Base-by-base conservation (phyloP, 1,139 yeast genomes). In the Saccharomyces hybrid region DNA sequence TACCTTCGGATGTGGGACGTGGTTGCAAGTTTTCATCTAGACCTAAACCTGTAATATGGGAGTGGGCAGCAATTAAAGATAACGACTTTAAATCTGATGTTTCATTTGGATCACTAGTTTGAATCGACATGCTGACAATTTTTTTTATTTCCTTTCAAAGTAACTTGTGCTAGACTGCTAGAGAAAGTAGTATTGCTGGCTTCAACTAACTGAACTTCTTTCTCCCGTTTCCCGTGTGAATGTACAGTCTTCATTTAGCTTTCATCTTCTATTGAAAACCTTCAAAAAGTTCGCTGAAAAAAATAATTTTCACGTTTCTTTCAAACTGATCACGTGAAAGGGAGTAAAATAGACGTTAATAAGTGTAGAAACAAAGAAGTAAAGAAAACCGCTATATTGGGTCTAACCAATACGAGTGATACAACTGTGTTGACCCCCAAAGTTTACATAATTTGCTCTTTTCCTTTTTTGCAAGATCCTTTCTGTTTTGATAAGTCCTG, bases 11-110 rank as follows among this genome's bases (percentile, higher is more conserved):
- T 47, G 87, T 78, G 59, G 81, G 85, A 62, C 88, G 79, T 41
- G 98, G 97, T 65, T 86, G 88, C 62, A 95, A 77, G 62, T 86
- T 83, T 60, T 89, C 97, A 71, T 91, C 97, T 54, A 95, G 80
- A 14, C 99, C 99, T 38, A 95, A 78, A 1, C 99, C 99, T 4
- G 91, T 78, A 70, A 95, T 93, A 71, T 95, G 99, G 7, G 98
- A 90, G 70, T 95, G 99, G 23, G 98, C 96, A 3, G 98, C 97
- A 64, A 93, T 87, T 65, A 86, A 75, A 32, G 91, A 83, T 55
- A 86, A 75, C 14, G 86, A 84, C 58, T 75, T 76, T 58, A 79
- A 63, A 38, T 63, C 68, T 9, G 63, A 54, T 61, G 78, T 82
- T 57, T 78, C 80, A 57, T 72, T 67, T 41, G 69, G 67, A 58